Evolutionary conservation across 2,329 filamentous ascomycete species (phyloP), one percentile per base, ranked within the genome.

Genomic region (Penicillium sp.): DNA sequence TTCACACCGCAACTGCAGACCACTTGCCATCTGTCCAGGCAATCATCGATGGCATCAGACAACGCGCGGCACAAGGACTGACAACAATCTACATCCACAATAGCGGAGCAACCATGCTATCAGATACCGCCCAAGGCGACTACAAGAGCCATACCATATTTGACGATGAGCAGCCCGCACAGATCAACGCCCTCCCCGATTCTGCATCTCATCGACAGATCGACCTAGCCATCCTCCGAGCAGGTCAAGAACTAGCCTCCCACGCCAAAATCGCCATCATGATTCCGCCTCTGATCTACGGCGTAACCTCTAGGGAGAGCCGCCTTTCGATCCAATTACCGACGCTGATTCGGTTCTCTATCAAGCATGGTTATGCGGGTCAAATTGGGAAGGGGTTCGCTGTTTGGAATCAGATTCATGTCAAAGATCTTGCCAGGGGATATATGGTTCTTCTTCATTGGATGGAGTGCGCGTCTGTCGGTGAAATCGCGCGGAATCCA

Each of bases 1-100:
- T 82, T 51, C 78, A 82, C 64, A 80, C 76, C 8, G 80, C 80
- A 12, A 79, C 77, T 4, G 77, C 78, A 4, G 79, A 82, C 65
- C 73, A 82, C 55, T 64, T 78, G 17, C 75, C 76, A 11, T 77
- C 74, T 12, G 78, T 72, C 1, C 60, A 77, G 60, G 77, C 78
- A 16, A 70, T 82, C 12, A 64, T 81, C 4, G 71, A 73, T 10
- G 79, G 77, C 7, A 63, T 82, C 48, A 60, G 70, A 45, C 60
- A 73, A 50, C 73, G 77, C 8, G 72, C 76, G 1, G 58, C 66
- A 1, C 60, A 72, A 33, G 70, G 69, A 11, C 70, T 74, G 28
- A 55, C 55, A 25, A 78, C 77, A 17, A 77, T 78, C 56, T 82
- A 74, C 69, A 79, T 81, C 53, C 79, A 81, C 61, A 82, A 47